Evolutionary conservation across 2,329 filamentous ascomycete genomes (phyloP), one percentile per base, ranked within the genome.

Genomic region (Apiospora rasikravindrae): DNA sequence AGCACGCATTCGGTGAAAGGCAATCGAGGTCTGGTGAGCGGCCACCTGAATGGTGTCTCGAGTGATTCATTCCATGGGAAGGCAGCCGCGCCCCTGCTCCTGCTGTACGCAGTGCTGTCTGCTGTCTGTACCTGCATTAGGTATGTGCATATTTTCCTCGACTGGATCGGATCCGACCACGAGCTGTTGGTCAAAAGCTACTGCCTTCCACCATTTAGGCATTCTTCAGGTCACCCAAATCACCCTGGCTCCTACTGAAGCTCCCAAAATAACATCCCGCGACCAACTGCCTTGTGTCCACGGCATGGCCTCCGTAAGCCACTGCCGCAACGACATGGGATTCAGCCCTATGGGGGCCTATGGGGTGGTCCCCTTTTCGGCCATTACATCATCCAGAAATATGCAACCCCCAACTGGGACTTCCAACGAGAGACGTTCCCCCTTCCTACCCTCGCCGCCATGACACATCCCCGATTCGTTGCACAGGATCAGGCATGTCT

Each of bases 271-370:
- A 64, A 40, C 13, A 22, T 61, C 53, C 53, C 19, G 19, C 29
- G 16, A 64, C 33, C 33, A 14, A 40, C 57, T 64, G 57, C 57
- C 33, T 40, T 40, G 57, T 22, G 26, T 64, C 8, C 33, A n/a
- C 33, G 57, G 33, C 57, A 64, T 40, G 40, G 57, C 57, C 57
- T 64, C 57, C 57, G 19, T 64, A 64, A 64, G 57, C 57, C 57
- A 64, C 29, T 64, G 57, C 57, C n/a, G 47, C 57, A n/a, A n/a
- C 53, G 19, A 24, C 22, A 29, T 10, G 13, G 22, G 57, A 40
- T 64, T 33, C 57, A 64, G 57, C 57, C 40, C 40, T 42, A 42
- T 42, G 40, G 40, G 40, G 33, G 33, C 53, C 29, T 61, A 61
- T 37, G 29, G 26, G 2, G 19, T 61, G 53, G 22, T 40, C 57